Base-by-base conservation (phyloP, 1,139 yeast species). In the Meyerozyma guilliermondii region DNA sequence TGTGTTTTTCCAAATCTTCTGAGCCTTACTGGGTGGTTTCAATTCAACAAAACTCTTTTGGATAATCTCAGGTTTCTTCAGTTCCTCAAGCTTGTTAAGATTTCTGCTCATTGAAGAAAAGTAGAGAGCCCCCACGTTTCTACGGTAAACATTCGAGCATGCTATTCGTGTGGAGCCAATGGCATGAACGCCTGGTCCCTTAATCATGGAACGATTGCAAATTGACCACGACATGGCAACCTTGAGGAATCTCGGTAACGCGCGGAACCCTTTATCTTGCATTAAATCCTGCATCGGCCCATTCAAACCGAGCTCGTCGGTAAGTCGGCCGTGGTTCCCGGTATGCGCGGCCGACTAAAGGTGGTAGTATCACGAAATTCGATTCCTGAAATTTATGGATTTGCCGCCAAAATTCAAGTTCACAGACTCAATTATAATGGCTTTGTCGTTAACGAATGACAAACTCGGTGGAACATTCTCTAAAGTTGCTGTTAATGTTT, bases 1-100 rank as follows among this genome's bases (percentile, higher is more conserved):
- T 36, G 71, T 53, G 46, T 56, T 62, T 41, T 55, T 64, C 63
- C 72, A 59, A 7, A 62, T 49, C 35, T 53, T 53, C 29, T 56
- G 51, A 39, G 61, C 46, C 14, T 55, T 50, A 5, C 58, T 51
- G 7, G 51, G 49, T 33, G 49, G 49, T 41, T 50, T 45, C 38
- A 27, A 11, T 27, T 27, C 30, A 5, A 27, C 30, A 27, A 27
- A 27, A n/a, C 30, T 27, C 30, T 27, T 27, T 27, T 27, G 13
- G 5, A 27, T 2, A 27, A 27, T 27, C 8, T 2, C 10, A 11
- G 30, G 30, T 6, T 27, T 27, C 30, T 27, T 27, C 30, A 27
- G 30, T 5, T 27, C 14, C 7, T 27, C 14, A 6, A 7, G 6
- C 2, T 27, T 27, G 10, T 27, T 13, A 6, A 27, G 30, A 27